Evolutionary conservation across 2,329 filamentous ascomycete genomes (phyloP).

Genomic region (Phialocephala sp.): DNA sequence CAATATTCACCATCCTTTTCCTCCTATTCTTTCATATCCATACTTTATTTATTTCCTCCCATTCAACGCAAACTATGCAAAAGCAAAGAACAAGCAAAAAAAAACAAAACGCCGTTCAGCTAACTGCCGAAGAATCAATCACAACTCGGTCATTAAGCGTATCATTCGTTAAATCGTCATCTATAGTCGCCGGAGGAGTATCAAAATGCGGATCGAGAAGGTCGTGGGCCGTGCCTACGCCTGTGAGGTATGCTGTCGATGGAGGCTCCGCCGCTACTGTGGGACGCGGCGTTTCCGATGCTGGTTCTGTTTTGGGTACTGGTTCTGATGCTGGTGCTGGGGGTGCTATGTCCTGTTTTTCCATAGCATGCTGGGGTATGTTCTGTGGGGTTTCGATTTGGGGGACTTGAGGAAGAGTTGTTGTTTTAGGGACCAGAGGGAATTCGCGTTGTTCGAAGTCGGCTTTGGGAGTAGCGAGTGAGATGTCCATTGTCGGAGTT

Average conservation of each 20-base stretch:
- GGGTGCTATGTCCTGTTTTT: constrained; percentile 29
- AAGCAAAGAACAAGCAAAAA: not conserved
- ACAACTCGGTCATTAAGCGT: constrained; percentile 23
- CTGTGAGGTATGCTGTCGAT: constrained; percentile 28
- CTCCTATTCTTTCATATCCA: not conserved
- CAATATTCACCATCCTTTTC: not conserved
- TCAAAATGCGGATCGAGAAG: constrained; percentile 18
- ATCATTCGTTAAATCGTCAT: constrained; percentile 39
- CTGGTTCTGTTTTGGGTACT: constrained; percentile 19
- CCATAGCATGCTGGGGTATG: constrained; percentile 23
- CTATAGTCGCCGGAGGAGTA: constrained; percentile 31
- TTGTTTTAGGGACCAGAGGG: not conserved
- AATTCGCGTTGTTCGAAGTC: not conserved
- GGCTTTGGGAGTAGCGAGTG: not conserved
- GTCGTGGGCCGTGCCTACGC: constrained; percentile 34
- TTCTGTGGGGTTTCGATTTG: constrained; percentile 17
- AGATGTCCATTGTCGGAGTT: not conserved
- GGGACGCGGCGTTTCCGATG: constrained; percentile 15
- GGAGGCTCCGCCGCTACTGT: constrained; percentile 2
- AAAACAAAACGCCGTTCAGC: constrained; percentile 4
- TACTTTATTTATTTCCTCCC: not conserved
- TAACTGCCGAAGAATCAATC: constrained; percentile 11
- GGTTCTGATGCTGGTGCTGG: constrained; percentile 25
- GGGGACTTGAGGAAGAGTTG: constrained; percentile 11
- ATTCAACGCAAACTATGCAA: constrained; percentile 8